Evolutionary conservation across 176 grass and related monocot species (phyloP), one percentile per base, ranked within the genome.

Genomic region (Oryza glaberrima): DNA sequence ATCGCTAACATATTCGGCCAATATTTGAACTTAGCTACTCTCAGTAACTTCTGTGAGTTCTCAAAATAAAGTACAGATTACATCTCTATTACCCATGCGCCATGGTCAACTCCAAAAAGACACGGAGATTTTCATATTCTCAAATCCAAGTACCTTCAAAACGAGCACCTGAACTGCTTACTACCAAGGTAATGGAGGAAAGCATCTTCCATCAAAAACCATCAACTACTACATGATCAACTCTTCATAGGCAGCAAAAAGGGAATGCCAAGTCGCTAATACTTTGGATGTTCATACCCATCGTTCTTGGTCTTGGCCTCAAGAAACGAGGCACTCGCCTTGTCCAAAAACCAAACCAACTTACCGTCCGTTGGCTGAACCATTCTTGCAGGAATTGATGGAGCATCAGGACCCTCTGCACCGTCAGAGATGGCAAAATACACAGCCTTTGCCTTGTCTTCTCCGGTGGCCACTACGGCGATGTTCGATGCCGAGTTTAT

Each of bases 271-370:
- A 58, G 30, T 17, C 9, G 63, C 70, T 26, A 92, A 69, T 83
- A 81, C 77, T 19, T 75, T 51, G 56, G 16, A 78, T 67, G 52
- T 63, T 65, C 72, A 35, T 43, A 75, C 65, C 45, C 76, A 73
- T 76, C 60, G 8, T 56, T 28, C 28, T 28, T 28, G 28, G 28
- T 69, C 26, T 77, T 77, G 49, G 61, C 43, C 9, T 46, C 65
- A n/a, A 94, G 75, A 26, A 63, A 83, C 49, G 89, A 88, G 17
- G 73, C 74, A 38, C 82, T 83, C 11, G 83, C 80, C 63, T 88
- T 80, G 82, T 94, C 88, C 19, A 90, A 40, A 76, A 94, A 94
- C 92, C 92, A 94, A 49, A 88, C 86, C 74, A 94, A 78, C 75
- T 90, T 83, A 6, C 92, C 88, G n/a, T 94, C 75, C 5, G 76